Base-by-base conservation (phyloP, 2,329 filamentous ascomycete species). In the Fusarium sp. region DNA sequence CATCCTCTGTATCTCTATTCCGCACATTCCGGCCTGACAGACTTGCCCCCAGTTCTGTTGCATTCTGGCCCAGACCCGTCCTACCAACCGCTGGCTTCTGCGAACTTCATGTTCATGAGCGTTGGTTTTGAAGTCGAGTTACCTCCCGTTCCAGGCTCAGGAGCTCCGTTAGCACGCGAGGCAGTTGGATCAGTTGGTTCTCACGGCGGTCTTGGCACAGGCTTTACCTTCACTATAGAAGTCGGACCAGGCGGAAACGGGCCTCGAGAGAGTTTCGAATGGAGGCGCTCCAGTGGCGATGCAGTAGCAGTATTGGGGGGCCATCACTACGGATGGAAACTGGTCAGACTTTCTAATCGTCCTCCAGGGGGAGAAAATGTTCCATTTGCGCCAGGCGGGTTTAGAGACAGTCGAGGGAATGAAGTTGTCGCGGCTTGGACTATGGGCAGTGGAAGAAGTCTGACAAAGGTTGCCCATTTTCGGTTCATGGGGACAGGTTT, bases 341-440 rank as follows among this genome's bases (percentile, higher is more conserved):
- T 74, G 30, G 68, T 74, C 37, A 59, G 72, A 19, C 39, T 72
- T 23, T 50, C 49, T 5, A 52, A 37, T 5, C 58, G 58, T n/a
- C 50, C 67, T 17, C 61, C 62, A 7, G 59, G 63, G 2, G 65
- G 59, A 27, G 67, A 49, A 19, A 52, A 56, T 7, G n/a, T 46
- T 41, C 46, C 44, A 4, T 64, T 70, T 44, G 45, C 54, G 10
- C 51, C 55, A 4, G 66, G 66, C 25, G 64, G 60, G 4, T 65
- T 67, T 8, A 56, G 32, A 25, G 67, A 68, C 17, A 71, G 66
- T 8, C 56, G 52, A 17, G 71, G 70, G 9, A 51, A 65, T 13
- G 72, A 74, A 35, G 56, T 74, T 15, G 71, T 74, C 11, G 71
- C 72, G 4, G 67, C 68, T 11, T 74, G 71, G 70, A 52, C 68